A percentile compares a stretch with the other conserved stretches of the same genome.
Evolutionary conservation across 805 yeast species (phyloP).

Genomic region (Yamadazyma ubonensis): DNA sequence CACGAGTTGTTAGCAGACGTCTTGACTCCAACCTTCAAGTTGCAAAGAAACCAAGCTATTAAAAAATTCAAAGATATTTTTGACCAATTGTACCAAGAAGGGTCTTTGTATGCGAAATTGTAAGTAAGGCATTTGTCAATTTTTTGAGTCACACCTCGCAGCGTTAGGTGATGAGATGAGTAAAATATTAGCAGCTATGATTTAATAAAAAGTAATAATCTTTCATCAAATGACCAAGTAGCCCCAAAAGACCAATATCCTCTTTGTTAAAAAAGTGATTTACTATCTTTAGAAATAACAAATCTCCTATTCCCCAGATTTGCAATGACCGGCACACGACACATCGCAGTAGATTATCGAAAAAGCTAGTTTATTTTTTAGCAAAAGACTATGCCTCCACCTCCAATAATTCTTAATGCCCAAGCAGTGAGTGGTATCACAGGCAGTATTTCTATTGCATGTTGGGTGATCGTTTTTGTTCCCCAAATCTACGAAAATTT

Average conservation of each 20-base stretch:
- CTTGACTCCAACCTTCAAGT: conserved; percentile 41
- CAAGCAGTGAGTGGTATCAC: conserved; percentile 76
- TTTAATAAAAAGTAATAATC: too few relatives aligned
- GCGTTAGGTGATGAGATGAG: too few relatives aligned
- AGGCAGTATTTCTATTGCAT: conserved; percentile 88
- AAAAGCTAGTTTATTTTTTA: background rate
- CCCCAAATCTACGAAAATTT: conserved; percentile 95
- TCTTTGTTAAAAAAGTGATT: background rate
- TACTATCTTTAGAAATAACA: background rate
- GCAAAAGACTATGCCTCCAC: conserved; percentile 44
- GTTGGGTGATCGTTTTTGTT: conserved; percentile 97
- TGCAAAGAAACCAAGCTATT: conserved; percentile 34
- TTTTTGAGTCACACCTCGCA: background rate
- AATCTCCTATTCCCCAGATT: conserved; percentile 1
- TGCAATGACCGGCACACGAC: background rate
- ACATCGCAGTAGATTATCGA: conserved; percentile 1
- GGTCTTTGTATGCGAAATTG: conserved; percentile 17
- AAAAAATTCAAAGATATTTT: conserved; percentile 24
- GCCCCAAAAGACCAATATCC: too few relatives aligned
- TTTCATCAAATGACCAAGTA: too few relatives aligned
- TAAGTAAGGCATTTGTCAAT: background rate
- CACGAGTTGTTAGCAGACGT: conserved; percentile 38
- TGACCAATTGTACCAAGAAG: conserved; percentile 35
- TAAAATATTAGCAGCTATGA: too few relatives aligned
- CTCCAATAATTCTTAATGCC: conserved; percentile 64